A percentile compares a stretch with the other conserved stretches of the same genome.
These are phyloP conservation scores for Fraxinus dipetala DNA, from an alignment of 305 asterid species.

Conservation along the genomic window DNA sequence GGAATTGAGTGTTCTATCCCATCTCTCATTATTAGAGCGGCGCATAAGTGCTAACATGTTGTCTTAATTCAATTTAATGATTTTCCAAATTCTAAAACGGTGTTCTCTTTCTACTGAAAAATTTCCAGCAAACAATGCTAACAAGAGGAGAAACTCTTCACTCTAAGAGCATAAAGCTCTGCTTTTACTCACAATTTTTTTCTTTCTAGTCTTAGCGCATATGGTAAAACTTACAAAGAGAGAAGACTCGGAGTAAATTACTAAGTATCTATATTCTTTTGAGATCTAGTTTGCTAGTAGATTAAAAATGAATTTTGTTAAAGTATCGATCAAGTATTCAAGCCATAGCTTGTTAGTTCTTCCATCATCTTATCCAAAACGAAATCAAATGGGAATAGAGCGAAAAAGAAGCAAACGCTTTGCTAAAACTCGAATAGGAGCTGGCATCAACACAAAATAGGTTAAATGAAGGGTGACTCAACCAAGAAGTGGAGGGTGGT, in stretches of 20 bases:
- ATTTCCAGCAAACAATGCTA: not conserved
- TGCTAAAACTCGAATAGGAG: not conserved
- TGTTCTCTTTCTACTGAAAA: not conserved
- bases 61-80: not conserved
- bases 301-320: not conserved
- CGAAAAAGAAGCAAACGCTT: not conserved
- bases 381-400: not conserved
- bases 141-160: not conserved
- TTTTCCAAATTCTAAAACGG: not conserved
- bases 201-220: not conserved
- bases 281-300: not conserved
- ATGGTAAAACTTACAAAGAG: not conserved
- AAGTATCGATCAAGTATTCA: not conserved
- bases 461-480: not conserved
- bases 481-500: not conserved
- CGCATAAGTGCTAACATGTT: not conserved
- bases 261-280: not conserved
- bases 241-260: not conserved
- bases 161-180: not conserved
- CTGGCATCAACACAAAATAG: not conserved
- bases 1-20: not conserved
- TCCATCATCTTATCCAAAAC: not conserved
- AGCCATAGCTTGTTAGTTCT: not conserved
- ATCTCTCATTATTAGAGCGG: not conserved
- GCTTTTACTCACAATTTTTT: not conserved